Conservation (phyloP, 305 asterid genomes). For the Fraxinus ornus region DNA sequence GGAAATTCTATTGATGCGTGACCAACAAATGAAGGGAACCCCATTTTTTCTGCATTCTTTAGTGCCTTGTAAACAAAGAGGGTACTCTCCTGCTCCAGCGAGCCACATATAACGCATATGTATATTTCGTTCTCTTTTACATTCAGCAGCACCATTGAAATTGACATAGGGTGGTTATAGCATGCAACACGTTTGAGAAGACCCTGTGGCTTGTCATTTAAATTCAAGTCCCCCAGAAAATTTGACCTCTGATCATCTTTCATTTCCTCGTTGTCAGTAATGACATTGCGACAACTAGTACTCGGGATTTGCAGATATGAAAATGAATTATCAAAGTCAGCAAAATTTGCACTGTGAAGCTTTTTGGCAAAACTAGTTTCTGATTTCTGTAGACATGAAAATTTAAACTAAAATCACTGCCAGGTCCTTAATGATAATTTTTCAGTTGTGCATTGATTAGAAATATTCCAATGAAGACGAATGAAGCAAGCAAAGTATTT, state of each 20-base stretch:
- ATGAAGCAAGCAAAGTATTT: slow-evolving; percentile 14
- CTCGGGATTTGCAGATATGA: slow-evolving; percentile 36
- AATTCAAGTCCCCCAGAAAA: slow-evolving; percentile 26
- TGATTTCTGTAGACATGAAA: slow-evolving; percentile 30
- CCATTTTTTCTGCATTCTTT: slow-evolving; percentile 49
- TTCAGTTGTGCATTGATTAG: slow-evolving; percentile 23
- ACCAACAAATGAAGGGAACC: slow-evolving; percentile 76
- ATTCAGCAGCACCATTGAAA: slow-evolving; percentile 65
- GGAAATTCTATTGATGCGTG: slow-evolving; percentile 52
- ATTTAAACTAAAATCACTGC: slow-evolving; percentile 20
- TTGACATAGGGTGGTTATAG: slow-evolving; percentile 69
- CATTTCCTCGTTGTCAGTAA: slow-evolving; percentile 31
- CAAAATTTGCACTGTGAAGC: slow-evolving; percentile 30
- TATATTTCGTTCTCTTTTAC: slow-evolving; percentile 50
- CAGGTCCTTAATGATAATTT: slow-evolving; percentile 6
- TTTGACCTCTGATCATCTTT: slow-evolving; percentile 36
- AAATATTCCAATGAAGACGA: slow-evolving; percentile 14
- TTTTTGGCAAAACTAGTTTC: slow-evolving; percentile 30
- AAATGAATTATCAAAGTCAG: slow-evolving; percentile 34
- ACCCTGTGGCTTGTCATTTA: slow-evolving; percentile 33
- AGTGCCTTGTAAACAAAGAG: slow-evolving; percentile 64
- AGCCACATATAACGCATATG: slow-evolving; percentile 66
- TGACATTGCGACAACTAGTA: slow-evolving; percentile 24
- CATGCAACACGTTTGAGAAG: slow-evolving; percentile 53
- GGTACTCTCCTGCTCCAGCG: slow-evolving; percentile 42